phyloP scores from a whole-genome alignment of 495 filamentous ascomycete species.

The Lineolata rhizophorae region DNA sequence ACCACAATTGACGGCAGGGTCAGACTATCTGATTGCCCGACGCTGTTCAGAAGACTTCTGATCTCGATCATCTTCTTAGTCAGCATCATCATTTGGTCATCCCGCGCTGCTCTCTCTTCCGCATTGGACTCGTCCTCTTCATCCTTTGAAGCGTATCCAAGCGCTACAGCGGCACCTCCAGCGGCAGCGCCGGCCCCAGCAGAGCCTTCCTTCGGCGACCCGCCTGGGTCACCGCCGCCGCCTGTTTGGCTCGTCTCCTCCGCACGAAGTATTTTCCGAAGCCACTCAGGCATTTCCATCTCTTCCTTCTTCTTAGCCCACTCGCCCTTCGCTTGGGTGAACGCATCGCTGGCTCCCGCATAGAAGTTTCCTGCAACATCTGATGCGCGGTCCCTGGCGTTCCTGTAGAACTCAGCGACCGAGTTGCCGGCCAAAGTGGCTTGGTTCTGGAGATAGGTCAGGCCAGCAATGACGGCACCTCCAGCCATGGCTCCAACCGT shows the following conservation, averaged over 20 bases:
- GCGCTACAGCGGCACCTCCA: conserved; percentile 37
- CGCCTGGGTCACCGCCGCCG: conserved; percentile 16
- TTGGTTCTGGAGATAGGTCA: conserved; percentile 92
- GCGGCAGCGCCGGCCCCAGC: conserved; percentile 27
- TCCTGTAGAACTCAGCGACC: conserved; percentile 55
- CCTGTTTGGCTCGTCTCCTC: conserved; percentile 19
- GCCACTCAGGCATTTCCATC: conserved; percentile 49
- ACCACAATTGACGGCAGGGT: conserved; percentile 92
- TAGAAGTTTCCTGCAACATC: conserved; percentile 41
- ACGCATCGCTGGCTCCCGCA: conserved; percentile 47
- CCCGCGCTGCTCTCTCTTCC: conserved; percentile 44
- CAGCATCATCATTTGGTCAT: conserved; percentile 99
- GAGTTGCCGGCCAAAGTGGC: conserved; percentile 80
- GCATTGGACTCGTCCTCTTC: conserved; percentile 46
- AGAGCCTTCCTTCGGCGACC: conserved; percentile 40
- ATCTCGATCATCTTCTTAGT: conserved; percentile 99
- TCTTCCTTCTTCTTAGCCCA: conserved; percentile 70
- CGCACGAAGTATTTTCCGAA: conserved; percentile 46
- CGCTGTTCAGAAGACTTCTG: conserved; percentile 64
- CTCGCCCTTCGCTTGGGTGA: conserved; percentile 53
- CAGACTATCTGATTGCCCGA: conserved; percentile 74
- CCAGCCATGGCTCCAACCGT: conserved; percentile 80
- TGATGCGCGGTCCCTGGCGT: conserved; percentile 44
- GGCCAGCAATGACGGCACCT: conserved; percentile 60
- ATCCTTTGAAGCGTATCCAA: conserved; percentile 46